Evolutionary conservation across 768 basidiomycete species (phyloP).

Genomic region (Coprinopsis cinerea): DNA sequence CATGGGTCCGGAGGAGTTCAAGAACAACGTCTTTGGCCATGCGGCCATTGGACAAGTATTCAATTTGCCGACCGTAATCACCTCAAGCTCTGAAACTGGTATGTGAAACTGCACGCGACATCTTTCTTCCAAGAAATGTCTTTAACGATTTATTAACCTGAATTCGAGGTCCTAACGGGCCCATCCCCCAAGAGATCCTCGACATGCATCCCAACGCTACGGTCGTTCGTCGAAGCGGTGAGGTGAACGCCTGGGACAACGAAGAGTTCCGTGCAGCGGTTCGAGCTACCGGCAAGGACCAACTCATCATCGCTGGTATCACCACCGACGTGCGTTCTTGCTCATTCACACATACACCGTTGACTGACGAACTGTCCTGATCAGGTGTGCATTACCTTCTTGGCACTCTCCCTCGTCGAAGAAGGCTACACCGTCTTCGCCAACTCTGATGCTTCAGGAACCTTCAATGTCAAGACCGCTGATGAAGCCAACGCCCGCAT

Average conservation of each 20-base stretch:
- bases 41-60: slow-evolving; percentile 40
- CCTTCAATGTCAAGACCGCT: slow-evolving; percentile 32
- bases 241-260: slow-evolving; percentile 51
- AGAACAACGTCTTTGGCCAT: slow-evolving; percentile 42
- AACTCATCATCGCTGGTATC: slow-evolving; percentile 45
- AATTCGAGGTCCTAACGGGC: slow-evolving; percentile 41
- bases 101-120: background rate
- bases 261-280: slow-evolving; percentile 41
- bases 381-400: slow-evolving; percentile 44
- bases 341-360: background rate
- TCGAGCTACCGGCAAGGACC: slow-evolving; percentile 42
- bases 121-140: background rate
- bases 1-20: slow-evolving; percentile 29
- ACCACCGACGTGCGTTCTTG: slow-evolving; percentile 36
- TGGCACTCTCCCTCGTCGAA: slow-evolving; percentile 38
- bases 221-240: slow-evolving; percentile 39
- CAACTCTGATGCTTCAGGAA: slow-evolving; percentile 42
- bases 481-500: slow-evolving; percentile 43
- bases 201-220: slow-evolving; percentile 41
- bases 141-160: background rate
- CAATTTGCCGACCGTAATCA: slow-evolving; percentile 39
- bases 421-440: slow-evolving; percentile 45
- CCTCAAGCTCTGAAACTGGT: slow-evolving; percentile 41
- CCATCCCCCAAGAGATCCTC: slow-evolving; percentile 37
- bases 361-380: background rate